phyloP scores from a whole-genome alignment of 1,284 basidiomycete species.

The Moesziomyces parantarcticus region DNA sequence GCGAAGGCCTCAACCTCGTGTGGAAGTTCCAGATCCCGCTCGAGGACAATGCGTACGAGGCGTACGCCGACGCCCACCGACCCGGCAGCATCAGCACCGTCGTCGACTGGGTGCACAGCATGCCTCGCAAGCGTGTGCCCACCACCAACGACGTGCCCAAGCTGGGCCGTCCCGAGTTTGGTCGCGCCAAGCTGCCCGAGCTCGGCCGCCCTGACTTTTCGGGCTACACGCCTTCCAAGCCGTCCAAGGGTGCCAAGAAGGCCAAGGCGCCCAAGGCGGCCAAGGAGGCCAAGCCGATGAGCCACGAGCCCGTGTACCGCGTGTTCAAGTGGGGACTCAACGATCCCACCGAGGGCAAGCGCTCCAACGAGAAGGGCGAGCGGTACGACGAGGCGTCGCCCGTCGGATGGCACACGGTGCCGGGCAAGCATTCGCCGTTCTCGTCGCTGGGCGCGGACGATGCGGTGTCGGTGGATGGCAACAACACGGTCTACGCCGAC shows the following conservation, averaged over 20 bases:
- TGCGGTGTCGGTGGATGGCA: slow-evolving; percentile 18
- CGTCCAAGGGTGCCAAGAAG: slow-evolving; percentile 7
- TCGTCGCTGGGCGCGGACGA: slow-evolving; percentile 23
- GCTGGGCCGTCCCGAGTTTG: slow-evolving; percentile 31
- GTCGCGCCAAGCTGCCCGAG: slow-evolving; percentile 26
- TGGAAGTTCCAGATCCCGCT: slow-evolving; percentile 59
- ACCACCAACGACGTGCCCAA: slow-evolving; percentile 6
- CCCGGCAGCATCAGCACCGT: slow-evolving; percentile 52
- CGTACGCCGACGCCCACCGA: slow-evolving; percentile 53
- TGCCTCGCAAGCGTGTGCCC: slow-evolving; percentile 32
- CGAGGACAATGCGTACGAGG: slow-evolving; percentile 59
- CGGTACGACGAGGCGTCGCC: slow-evolving; percentile 48
- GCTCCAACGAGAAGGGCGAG: slow-evolving; percentile 49
- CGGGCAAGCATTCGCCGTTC: slow-evolving; percentile 45
- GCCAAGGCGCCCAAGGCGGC: slow-evolving; percentile 1
- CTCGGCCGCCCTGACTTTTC: slow-evolving; percentile 53
- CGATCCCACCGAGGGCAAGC: slow-evolving; percentile 57
- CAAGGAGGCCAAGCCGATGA: slow-evolving; percentile 10
- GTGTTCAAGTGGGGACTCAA: slow-evolving; percentile 61
- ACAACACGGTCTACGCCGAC: slow-evolving; percentile 49
- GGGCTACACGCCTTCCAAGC: slow-evolving; percentile 20
- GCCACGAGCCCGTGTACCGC: slow-evolving; percentile 45
- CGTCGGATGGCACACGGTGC: slow-evolving; percentile 56
- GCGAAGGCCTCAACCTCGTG: slow-evolving; percentile 45
- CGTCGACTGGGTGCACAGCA: slow-evolving; percentile 57